Conservation (phyloP, 2,329 filamentous ascomycete genomes). For the Xylaria sp. region DNA sequence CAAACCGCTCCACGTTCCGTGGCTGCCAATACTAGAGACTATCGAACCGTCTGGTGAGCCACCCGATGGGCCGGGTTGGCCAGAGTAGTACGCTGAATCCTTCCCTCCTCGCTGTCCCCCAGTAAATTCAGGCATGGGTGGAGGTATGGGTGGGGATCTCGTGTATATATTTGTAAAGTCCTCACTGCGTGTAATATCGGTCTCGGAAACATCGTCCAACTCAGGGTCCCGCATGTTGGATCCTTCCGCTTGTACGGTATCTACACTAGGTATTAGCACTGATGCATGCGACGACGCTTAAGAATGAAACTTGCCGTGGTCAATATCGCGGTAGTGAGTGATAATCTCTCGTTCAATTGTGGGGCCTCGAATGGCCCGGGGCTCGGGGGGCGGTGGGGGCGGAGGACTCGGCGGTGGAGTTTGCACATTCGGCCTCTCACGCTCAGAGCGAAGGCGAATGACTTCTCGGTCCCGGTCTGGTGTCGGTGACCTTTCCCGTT, state of each 20-base stretch:
- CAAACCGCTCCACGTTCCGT: conserved; percentile 65
- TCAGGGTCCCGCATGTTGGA: too few species aligned
- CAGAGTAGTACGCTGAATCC: conserved; percentile 71
- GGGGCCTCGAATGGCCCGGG: conserved; percentile 76
- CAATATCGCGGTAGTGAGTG: conserved; percentile 86
- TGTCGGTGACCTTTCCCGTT: conserved; percentile 37
- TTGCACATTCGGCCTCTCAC: conserved; percentile 55
- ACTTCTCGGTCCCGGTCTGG: conserved; percentile 51
- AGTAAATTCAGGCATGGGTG: conserved; percentile 67
- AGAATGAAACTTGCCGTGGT: conserved; percentile 73
- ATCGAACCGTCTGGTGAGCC: conserved; percentile 53
- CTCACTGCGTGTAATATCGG: too few species aligned
- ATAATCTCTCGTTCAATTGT: conserved; percentile 90
- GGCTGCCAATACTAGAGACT: conserved; percentile 59
- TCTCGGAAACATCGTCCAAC: too few species aligned
- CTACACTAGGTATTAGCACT: conserved; percentile 49
- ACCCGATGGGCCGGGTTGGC: conserved; percentile 57
- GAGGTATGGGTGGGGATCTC: too few species aligned
- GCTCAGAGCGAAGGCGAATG: conserved; percentile 61
- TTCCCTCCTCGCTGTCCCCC: conserved; percentile 61
- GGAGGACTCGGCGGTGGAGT: conserved; percentile 58
- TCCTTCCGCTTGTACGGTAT: conserved; percentile 54
- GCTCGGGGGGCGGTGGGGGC: conserved; percentile 66
- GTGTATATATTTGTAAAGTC: too few species aligned
- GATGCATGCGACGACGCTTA: neutral